phyloP scores from a whole-genome alignment of 495 filamentous ascomycete species.

The Arthonia radiata region DNA sequence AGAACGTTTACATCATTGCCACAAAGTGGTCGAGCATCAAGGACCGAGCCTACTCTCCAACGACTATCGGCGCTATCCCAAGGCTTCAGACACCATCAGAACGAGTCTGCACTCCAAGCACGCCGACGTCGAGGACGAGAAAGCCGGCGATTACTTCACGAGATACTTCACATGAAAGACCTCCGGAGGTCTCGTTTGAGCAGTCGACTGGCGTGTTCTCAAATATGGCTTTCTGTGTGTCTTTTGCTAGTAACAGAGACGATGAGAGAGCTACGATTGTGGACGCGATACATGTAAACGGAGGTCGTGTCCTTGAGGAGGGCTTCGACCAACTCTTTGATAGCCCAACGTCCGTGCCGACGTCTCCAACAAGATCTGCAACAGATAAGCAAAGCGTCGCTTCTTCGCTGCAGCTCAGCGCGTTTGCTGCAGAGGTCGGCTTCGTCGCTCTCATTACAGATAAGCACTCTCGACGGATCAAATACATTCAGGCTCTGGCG shows the following conservation, averaged over 20 bases:
- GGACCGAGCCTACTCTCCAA: slow-evolving; percentile 17
- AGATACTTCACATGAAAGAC: slow-evolving; percentile 5
- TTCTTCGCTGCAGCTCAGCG: slow-evolving; percentile 7
- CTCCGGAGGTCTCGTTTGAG: neutral
- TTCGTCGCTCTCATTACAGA: slow-evolving; percentile 76
- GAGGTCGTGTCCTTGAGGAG: slow-evolving; percentile 42
- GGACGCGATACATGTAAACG: slow-evolving; percentile 29
- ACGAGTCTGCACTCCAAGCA: slow-evolving; percentile 4
- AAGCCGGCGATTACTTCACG: slow-evolving; percentile 20
- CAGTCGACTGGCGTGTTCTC: slow-evolving; percentile 24
- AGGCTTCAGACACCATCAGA: slow-evolving; percentile 7
- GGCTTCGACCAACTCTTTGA: slow-evolving; percentile 77
- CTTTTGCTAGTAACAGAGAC: slow-evolving; percentile 33
- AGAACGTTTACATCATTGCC: slow-evolving; percentile 22
- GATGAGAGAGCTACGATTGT: slow-evolving; percentile 23
- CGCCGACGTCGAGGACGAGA: slow-evolving; percentile 8
- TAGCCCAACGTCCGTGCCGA: slow-evolving; percentile 10
- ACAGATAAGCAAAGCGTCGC: slow-evolving; percentile 8
- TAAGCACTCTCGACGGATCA: slow-evolving; percentile 62
- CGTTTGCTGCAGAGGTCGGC: slow-evolving; percentile 28
- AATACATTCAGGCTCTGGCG: slow-evolving; percentile 89
- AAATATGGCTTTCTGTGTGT: slow-evolving; percentile 62
- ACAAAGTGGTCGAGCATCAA: slow-evolving; percentile 26
- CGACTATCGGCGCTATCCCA: slow-evolving; percentile 5
- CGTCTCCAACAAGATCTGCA: slow-evolving; percentile 1